A percentile compares a stretch with the other conserved stretches of the same genome.
phyloP scores from a whole-genome alignment of 2,329 filamentous ascomycete species.

The Fonsecaea pedrosoi region DNA sequence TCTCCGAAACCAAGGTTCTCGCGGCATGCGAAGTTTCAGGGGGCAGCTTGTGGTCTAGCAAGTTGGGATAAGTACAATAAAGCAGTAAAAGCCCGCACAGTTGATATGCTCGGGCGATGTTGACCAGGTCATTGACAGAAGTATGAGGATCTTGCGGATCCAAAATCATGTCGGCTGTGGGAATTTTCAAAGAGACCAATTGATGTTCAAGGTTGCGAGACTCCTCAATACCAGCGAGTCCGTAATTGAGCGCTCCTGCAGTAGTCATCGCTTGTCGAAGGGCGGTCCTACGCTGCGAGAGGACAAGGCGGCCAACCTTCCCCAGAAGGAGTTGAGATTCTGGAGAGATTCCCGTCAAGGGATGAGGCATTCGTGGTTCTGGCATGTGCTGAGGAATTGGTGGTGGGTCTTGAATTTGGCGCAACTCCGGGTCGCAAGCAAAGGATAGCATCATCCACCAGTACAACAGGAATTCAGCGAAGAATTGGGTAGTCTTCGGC shows the following conservation, averaged over 20 bases:
- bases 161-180: not conserved
- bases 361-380: constrained; percentile 21
- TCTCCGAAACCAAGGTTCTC: no score
- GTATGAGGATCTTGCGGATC: constrained; percentile 18
- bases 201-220: constrained; percentile 9
- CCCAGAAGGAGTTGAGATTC: constrained; percentile 18
- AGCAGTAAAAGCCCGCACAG: constrained; percentile 16
- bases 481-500: constrained; percentile 4
- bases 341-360: constrained; percentile 19
- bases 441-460: constrained; percentile 28
- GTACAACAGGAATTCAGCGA: constrained; percentile 17
- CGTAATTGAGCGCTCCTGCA: not conserved
- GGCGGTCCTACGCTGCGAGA: constrained; percentile 5
- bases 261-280: constrained; percentile 4
- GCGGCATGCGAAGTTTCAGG: not conserved
- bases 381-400: not conserved
- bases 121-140: constrained; percentile 17
- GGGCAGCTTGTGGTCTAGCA: not conserved
- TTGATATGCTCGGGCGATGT: constrained; percentile 19
- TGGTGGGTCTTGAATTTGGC: constrained; percentile 3
- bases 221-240: not conserved
- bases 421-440: not conserved
- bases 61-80: constrained; percentile 16
- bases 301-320: constrained; percentile 16
- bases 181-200: constrained; percentile 12